These are phyloP conservation scores for Exophiala sideris DNA, from an alignment of 2,329 filamentous ascomycete genomes.

Conservation along the genomic window DNA sequence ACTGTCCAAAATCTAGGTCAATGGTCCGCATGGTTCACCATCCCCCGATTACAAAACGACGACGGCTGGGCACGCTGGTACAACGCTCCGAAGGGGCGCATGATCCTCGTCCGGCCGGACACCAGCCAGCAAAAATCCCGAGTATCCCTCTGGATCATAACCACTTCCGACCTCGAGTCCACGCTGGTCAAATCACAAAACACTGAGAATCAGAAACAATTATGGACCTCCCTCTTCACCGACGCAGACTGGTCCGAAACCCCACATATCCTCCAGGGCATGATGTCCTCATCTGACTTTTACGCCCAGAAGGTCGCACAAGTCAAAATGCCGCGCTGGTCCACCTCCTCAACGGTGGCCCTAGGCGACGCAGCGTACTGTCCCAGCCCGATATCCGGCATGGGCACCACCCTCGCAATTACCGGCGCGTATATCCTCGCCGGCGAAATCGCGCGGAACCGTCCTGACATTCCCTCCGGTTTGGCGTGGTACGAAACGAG, in stretches of 20 bases:
- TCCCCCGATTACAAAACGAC: neutral
- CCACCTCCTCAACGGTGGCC: constrained; percentile 41
- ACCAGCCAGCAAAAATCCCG: no score
- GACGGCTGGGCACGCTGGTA: no score
- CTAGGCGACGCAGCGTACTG: constrained; percentile 47
- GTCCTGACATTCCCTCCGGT: constrained; percentile 32
- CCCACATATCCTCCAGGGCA: constrained; percentile 36
- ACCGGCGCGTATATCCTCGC: constrained; percentile 54
- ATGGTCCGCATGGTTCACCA: neutral
- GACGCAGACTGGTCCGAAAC: constrained; percentile 37
- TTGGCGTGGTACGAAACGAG: constrained; percentile 36
- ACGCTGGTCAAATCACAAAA: neutral
- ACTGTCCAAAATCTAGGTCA: no score
- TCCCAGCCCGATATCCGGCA: constrained; percentile 33
- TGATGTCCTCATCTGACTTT: constrained; percentile 34
- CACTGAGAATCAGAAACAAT: constrained; percentile 31
- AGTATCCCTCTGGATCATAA: no score
- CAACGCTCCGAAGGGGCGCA: no score
- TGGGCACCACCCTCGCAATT: constrained; percentile 36
- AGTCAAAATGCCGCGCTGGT: constrained; percentile 28
- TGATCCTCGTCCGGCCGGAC: no score
- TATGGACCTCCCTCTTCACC: constrained; percentile 31
- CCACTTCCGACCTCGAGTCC: no score
- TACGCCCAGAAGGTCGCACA: constrained; percentile 39
- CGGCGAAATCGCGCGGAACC: constrained; percentile 41